These are phyloP conservation scores for Phytophthora tentaculata DNA, from an alignment of 352 stramenopile genomes.

Conservation along the genomic window DNA sequence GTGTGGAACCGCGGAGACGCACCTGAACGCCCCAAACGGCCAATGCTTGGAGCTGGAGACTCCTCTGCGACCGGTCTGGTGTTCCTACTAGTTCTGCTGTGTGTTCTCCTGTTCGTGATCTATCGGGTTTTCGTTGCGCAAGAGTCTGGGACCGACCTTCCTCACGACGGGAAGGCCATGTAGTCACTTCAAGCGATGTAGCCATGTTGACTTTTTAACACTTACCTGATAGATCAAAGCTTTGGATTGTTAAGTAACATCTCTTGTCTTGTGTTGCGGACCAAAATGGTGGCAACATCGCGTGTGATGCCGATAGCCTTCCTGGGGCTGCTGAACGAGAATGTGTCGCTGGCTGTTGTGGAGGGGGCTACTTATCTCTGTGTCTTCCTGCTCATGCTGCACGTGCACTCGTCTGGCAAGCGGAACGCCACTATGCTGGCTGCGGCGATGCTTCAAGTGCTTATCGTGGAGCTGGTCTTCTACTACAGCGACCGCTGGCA, in stretches of 20 bases:
- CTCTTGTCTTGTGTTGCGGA: too few species aligned
- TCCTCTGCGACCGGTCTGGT: slow-evolving; percentile 47
- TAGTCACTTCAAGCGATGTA: slow-evolving; percentile 28
- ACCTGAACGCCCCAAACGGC: slow-evolving; percentile 30
- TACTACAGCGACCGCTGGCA: slow-evolving; percentile 73
- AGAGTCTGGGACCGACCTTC: slow-evolving; percentile 22
- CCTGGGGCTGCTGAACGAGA: slow-evolving; percentile 79
- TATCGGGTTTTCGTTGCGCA: slow-evolving; percentile 47
- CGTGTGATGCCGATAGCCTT: slow-evolving; percentile 71
- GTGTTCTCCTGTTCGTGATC: slow-evolving; percentile 44
- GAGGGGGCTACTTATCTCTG: slow-evolving; percentile 65
- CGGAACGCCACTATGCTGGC: slow-evolving; percentile 72
- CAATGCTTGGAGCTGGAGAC: slow-evolving; percentile 28
- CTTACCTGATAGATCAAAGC: slow-evolving; percentile 26
- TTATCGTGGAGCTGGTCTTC: slow-evolving; percentile 70
- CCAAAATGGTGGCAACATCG: slow-evolving; percentile 46
- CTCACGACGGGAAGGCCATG: slow-evolving; percentile 40
- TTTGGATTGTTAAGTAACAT: slow-evolving; percentile 14
- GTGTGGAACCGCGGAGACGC: slow-evolving; percentile 52
- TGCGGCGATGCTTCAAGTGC: slow-evolving; percentile 54
- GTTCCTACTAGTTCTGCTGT: slow-evolving; percentile 51
- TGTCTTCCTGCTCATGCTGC: slow-evolving; percentile 74
- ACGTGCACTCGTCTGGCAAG: slow-evolving; percentile 79
- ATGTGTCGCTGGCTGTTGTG: slow-evolving; percentile 71
- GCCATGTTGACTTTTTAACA: slow-evolving; percentile 20